Conservation (phyloP, 768 basidiomycete genomes). For the Kwoniella heveanensis region DNA sequence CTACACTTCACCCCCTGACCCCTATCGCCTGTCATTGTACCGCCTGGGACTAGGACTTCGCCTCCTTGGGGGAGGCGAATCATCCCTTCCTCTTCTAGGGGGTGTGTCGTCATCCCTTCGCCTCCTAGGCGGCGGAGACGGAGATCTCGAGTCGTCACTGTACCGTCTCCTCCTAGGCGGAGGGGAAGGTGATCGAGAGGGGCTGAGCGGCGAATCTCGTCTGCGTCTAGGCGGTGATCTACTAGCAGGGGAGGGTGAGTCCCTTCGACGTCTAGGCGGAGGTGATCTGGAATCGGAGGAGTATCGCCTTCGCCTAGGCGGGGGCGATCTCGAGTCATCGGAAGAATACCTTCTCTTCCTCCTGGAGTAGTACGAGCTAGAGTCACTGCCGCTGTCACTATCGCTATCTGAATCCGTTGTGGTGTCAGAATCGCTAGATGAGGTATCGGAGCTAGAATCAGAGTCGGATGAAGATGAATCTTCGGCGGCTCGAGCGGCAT, state of each 20-base stretch:
- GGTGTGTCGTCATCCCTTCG: not conserved
- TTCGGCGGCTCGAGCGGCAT: conserved; percentile 72
- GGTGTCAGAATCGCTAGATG: conserved; percentile 33
- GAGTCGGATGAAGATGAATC: conserved; percentile 52
- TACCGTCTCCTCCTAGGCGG: conserved; percentile 22
- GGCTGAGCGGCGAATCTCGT: conserved; percentile 26
- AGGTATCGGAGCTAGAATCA: conserved; percentile 32
- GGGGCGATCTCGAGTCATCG: conserved; percentile 29
- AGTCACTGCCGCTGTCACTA: conserved; percentile 54
- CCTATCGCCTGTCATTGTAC: conserved; percentile 4
- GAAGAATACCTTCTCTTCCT: conserved; percentile 19
- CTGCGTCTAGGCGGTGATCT: conserved; percentile 24
- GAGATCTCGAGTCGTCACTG: no score
- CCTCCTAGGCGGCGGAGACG: not conserved
- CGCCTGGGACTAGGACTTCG: conserved; percentile 5
- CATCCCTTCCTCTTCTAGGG: not conserved
- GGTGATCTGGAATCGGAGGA: conserved; percentile 28
- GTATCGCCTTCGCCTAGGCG: conserved; percentile 28
- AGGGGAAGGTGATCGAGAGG: conserved; percentile 9
- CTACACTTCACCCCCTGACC: no score
- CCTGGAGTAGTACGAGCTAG: conserved; percentile 56
- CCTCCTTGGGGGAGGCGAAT: not conserved
- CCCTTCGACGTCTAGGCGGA: conserved; percentile 26
- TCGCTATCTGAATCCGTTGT: conserved; percentile 59
- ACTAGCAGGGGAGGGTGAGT: conserved; percentile 23